Evolutionary conservation across 768 basidiomycete genomes (phyloP), one percentile per base, ranked within the genome.

Genomic region (Suillus ampliporus): DNA sequence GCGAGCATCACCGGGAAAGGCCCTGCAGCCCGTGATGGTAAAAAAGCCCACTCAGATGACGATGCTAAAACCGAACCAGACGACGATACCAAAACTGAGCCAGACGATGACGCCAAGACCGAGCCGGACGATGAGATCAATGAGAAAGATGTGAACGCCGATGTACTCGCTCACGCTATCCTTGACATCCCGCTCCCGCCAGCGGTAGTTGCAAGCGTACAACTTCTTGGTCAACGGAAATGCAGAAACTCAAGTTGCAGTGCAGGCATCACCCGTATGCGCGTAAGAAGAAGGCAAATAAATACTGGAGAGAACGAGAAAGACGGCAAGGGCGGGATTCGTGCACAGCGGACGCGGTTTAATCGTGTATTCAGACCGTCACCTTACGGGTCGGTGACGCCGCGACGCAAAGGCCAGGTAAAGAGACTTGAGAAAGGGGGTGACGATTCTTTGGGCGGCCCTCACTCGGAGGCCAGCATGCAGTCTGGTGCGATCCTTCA

Each of bases 81-180:
- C 14, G 34, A 35, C 34, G 52, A 53, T 15, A 10, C n/a, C 4
- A 35, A 53, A 35, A 35, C 51, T 5, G 52, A 35, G 5, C n/a
- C n/a, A 11, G 46, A 47, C 46, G 46, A 47, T 14, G 46, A 47
- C 13, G 37, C 53, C 5, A 38, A 54, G 10, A 38, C 23, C 3
- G 53, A 40, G 53, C 23, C 53, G 26, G 37, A 40, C 17, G 53
- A 38, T 19, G 15, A 17, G 23, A 38, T 38, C 23, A 19, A 56
- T 13, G 53, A 56, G 37, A 40, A 56, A 15, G 23, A 40, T 26
- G 37, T 56, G 37, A 40, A 56, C 37, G 53, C 53, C 19, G 53
- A 26, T 10, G 17, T 56, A 40, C 53, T 40, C 26, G 53, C 53
- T 3, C 23, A 56, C 6, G 53, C 53, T 38, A 38, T 40, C 37